Conservation (phyloP, 345 rosid genomes). For the Populus deltoides region DNA sequence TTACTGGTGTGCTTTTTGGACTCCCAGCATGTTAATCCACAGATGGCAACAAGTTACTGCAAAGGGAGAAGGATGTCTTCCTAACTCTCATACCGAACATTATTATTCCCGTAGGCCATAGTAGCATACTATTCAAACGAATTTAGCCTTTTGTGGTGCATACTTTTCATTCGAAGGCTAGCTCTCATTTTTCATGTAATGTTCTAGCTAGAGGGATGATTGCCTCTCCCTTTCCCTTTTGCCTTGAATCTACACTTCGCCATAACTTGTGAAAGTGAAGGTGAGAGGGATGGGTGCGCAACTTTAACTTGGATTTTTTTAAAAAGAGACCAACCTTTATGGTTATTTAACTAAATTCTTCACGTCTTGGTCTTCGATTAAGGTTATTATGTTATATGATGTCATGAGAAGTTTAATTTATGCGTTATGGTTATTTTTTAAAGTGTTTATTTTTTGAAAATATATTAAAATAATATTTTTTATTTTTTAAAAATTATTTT, state of each 20-base stretch:
- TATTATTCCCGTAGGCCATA: background rate
- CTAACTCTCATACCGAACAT: background rate
- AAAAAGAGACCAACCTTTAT: background rate
- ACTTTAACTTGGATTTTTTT: background rate
- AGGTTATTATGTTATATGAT: too few species aligned
- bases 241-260: background rate
- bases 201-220: too few species aligned
- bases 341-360: background rate
- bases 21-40: background rate
- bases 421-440: too few species aligned
- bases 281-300: background rate
- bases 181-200: background rate
- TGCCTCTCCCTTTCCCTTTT: too few species aligned
- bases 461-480: too few species aligned
- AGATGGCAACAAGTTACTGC: background rate
- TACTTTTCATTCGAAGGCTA: too few species aligned
- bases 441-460: too few species aligned
- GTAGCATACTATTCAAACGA: background rate
- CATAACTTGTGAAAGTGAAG: background rate
- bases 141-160: background rate
- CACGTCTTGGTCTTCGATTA: background rate
- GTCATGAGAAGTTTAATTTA: too few species aligned
- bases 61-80: background rate
- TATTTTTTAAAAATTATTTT: too few species aligned
- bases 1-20: background rate